A percentile compares a stretch with the other conserved stretches of the same genome.
Conservation (phyloP, 2,329 filamentous ascomycete species). For the Phialemonium atrogriseum region DNA sequence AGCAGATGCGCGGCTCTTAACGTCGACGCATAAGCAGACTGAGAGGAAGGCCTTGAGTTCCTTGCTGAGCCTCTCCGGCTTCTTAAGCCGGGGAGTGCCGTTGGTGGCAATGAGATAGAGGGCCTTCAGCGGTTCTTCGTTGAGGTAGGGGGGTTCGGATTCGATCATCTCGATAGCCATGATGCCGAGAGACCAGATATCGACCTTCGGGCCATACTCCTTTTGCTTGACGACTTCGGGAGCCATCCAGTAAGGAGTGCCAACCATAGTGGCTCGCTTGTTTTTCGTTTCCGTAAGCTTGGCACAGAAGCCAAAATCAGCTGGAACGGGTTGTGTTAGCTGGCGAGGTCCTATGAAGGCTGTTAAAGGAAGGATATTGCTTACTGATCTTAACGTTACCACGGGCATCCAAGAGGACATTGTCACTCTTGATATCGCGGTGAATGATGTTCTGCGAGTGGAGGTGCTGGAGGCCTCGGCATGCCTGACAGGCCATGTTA, state of each 20-base stretch:
- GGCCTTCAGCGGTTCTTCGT: constrained; percentile 95
- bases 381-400: constrained; percentile 97
- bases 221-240: constrained; percentile 99
- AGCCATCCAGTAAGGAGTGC: constrained; percentile 99
- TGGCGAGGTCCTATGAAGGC: not conserved
- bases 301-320: constrained; percentile 98
- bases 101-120: constrained; percentile 97
- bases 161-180: constrained; percentile 99
- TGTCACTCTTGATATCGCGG: constrained; percentile 98
- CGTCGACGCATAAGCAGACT: constrained; percentile 93
- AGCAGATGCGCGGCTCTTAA: constrained; percentile 87
- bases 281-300: constrained; percentile 95
- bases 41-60: constrained; percentile 96
- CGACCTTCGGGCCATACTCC: constrained; percentile 95
- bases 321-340: constrained; percentile 33
- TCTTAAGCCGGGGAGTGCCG: constrained; percentile 93
- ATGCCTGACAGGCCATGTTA: constrained; percentile 56
- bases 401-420: constrained; percentile 86
- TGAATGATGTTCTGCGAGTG: constrained; percentile 97
- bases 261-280: constrained; percentile 98
- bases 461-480: constrained; percentile 86
- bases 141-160: constrained; percentile 93
- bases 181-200: constrained; percentile 98
- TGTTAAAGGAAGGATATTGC: constrained; percentile 20
- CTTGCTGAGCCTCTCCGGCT: constrained; percentile 95